These are phyloP conservation scores for Tubosaeta brunneosetosa DNA, from an alignment of 768 basidiomycete genomes.

Conservation along the genomic window DNA sequence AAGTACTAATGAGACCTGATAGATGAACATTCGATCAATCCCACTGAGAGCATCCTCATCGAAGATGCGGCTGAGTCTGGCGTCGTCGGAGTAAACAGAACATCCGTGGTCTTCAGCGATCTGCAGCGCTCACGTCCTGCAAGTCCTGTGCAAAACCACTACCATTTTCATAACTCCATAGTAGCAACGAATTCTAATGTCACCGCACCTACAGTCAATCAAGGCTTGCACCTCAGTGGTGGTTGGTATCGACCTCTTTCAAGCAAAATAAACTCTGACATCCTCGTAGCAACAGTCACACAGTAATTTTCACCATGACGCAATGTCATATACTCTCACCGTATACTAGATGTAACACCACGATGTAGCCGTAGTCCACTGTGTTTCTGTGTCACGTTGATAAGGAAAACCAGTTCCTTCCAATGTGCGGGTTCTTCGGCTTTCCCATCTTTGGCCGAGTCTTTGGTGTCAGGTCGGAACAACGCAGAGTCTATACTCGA, in stretches of 20 bases:
- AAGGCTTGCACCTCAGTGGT: not conserved
- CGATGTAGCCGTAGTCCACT: too few species aligned
- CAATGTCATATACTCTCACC: not conserved
- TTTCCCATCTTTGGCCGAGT: not conserved
- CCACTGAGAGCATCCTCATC: not conserved
- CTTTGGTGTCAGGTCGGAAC: constrained; percentile 5
- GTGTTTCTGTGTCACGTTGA: constrained; percentile 36
- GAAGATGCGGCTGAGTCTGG: not conserved
- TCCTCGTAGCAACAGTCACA: not conserved
- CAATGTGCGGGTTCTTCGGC: constrained; percentile 8
- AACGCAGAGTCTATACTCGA: constrained; percentile 35
- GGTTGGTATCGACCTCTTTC: not conserved
- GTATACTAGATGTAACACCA: not conserved
- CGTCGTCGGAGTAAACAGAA: not conserved
- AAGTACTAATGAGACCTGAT: not conserved
- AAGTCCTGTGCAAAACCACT: not conserved
- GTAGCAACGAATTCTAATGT: constrained; percentile 3
- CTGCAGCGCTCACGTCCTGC: not conserved
- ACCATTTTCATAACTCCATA: constrained; percentile 1
- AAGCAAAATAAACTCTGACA: not conserved
- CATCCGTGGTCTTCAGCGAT: not conserved
- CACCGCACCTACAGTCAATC: not conserved
- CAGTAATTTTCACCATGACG: not conserved
- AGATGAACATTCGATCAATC: not conserved
- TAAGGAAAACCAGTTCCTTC: constrained; percentile 52